Conservation (phyloP, 495 filamentous ascomycete genomes). For the Penicillium cataractarum region DNA sequence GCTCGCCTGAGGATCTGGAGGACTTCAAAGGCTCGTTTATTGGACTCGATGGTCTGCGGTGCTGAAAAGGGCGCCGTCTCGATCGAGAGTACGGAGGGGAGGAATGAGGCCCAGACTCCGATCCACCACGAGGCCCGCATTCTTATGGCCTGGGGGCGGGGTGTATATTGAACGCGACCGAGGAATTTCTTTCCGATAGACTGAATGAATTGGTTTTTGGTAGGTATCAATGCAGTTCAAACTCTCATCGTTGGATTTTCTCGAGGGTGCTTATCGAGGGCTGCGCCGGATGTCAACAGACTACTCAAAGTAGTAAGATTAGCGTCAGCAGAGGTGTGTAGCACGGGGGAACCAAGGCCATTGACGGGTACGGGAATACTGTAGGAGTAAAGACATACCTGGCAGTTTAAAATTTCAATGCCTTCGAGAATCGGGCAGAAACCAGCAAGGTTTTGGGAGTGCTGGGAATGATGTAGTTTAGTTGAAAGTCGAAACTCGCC, state of each 20-base stretch:
- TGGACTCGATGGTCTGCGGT: conserved; percentile 30
- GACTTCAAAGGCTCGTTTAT: conserved; percentile 40
- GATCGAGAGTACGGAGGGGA: conserved; percentile 39
- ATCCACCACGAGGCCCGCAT: conserved; percentile 47
- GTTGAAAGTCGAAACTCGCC: neutral
- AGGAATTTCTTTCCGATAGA: neutral
- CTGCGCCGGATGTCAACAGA: conserved; percentile 41
- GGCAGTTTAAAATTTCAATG: neutral
- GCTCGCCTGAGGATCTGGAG: conserved; percentile 41
- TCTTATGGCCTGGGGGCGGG: conserved; percentile 24
- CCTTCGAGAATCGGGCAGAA: conserved; percentile 21
- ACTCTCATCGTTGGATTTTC: conserved; percentile 18
- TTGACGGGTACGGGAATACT: neutral
- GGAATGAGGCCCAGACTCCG: conserved; percentile 42
- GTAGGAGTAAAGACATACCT: neutral
- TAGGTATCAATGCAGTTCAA: conserved; percentile 7
- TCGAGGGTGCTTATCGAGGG: conserved; percentile 17
- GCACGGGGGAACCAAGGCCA: neutral
- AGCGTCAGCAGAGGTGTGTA: conserved; percentile 8
- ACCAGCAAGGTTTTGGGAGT: conserved; percentile 19
- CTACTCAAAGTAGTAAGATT: conserved; percentile 42
- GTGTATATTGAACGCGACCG: conserved; percentile 10
- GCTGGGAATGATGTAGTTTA: conserved; percentile 22
- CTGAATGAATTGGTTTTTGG: neutral
- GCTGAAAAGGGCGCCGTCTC: conserved; percentile 36